Percentiles rank a stretch among this genome's conserved stretches.
Conservation (phyloP, 2,329 filamentous ascomycete genomes). For the Chaetomiaceae sp. region DNA sequence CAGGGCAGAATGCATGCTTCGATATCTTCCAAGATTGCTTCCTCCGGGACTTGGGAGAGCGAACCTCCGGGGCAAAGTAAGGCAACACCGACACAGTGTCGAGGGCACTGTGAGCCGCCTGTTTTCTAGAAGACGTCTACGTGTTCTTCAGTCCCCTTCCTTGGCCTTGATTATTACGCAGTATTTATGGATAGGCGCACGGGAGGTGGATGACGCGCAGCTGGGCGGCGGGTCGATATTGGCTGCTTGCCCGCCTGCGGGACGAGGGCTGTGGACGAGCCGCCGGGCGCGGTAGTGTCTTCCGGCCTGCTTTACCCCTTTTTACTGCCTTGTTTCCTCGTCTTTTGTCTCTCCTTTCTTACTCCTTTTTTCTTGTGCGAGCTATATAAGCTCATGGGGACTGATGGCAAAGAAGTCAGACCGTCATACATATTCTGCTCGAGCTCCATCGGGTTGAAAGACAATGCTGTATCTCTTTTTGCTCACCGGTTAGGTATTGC, state of each 20-base stretch:
- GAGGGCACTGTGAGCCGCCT: neutral
- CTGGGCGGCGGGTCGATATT: slow-evolving; percentile 5
- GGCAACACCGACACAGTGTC: neutral
- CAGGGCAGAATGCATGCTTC: neutral
- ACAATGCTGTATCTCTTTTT: neutral
- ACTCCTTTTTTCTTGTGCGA: neutral
- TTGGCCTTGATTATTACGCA: neutral
- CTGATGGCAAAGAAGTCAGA: too few relatives aligned
- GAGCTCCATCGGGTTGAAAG: too few relatives aligned
- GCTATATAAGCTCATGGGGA: too few relatives aligned
- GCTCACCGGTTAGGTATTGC: neutral
- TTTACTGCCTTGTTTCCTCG: neutral
- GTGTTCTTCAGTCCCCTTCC: neutral
- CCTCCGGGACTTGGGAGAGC: neutral
- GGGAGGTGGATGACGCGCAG: slow-evolving; percentile 5
- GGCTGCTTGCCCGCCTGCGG: neutral
- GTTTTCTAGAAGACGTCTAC: neutral
- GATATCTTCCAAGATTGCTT: slow-evolving; percentile 8
- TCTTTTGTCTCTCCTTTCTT: neutral
- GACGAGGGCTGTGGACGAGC: neutral
- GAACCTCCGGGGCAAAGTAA: too few relatives aligned
- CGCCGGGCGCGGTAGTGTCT: neutral
- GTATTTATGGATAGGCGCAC: neutral
- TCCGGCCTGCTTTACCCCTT: neutral
- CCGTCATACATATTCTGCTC: too few relatives aligned